Percentiles rank a stretch among this genome's conserved stretches.
Evolutionary conservation across 495 filamentous ascomycete genomes (phyloP).

Genomic region (Penicillium arizonense): DNA sequence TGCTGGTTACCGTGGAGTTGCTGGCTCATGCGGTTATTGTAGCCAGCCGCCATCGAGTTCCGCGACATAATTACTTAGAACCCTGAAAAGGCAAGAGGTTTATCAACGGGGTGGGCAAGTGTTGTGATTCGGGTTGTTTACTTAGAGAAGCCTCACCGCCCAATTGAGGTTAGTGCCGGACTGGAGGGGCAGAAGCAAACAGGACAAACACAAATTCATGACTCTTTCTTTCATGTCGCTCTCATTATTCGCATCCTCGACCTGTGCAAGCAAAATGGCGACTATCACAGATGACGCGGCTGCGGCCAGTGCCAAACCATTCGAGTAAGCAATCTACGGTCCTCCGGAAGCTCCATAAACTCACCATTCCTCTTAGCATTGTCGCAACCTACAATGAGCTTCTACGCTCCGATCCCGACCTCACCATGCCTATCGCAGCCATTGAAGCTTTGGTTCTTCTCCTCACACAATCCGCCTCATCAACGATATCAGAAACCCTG

Average conservation of each 20-base stretch:
- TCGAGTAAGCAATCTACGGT: slow-evolving; percentile 39
- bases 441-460: slow-evolving; percentile 90
- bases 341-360: slow-evolving; percentile 3
- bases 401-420: slow-evolving; percentile 66
- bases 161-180: slow-evolving; percentile 34
- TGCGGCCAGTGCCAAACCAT: slow-evolving; percentile 31
- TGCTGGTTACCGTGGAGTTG: slow-evolving; percentile 62
- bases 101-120: slow-evolving; percentile 1
- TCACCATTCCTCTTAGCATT: slow-evolving; percentile 43
- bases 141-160: slow-evolving; percentile 28
- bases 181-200: slow-evolving; percentile 43
- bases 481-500: slow-evolving; percentile 91
- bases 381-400: slow-evolving; percentile 59
- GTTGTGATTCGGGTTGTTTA: slow-evolving; percentile 39
- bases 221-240: slow-evolving; percentile 23
- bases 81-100: slow-evolving; percentile 6
- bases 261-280: slow-evolving; percentile 31
- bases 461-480: slow-evolving; percentile 69
- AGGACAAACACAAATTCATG: slow-evolving; percentile 41
- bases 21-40: slow-evolving; percentile 78
- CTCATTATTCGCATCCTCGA: neutral
- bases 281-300: slow-evolving; percentile 22
- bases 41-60: slow-evolving; percentile 37
- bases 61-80: slow-evolving; percentile 1
- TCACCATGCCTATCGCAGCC: slow-evolving; percentile 94